These are phyloP conservation scores for Parascedosporium putredinis DNA, from an alignment of 2,329 filamentous ascomycete species.

Conservation along the genomic window DNA sequence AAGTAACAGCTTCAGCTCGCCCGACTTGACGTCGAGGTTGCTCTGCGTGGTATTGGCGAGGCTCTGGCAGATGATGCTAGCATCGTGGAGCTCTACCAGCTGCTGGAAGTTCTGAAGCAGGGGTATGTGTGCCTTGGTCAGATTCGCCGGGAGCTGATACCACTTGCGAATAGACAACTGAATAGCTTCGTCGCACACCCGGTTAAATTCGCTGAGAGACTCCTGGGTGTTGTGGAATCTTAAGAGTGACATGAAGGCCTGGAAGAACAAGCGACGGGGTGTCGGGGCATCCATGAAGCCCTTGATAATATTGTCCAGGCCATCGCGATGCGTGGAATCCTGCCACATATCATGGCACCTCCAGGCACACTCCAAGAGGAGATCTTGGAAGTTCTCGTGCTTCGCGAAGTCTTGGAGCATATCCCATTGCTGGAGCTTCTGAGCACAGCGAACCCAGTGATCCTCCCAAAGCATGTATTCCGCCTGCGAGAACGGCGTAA, in stretches of 20 bases:
- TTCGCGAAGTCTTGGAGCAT: slow-evolving; percentile 96
- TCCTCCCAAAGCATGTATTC: slow-evolving; percentile 99
- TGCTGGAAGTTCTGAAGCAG: slow-evolving; percentile 97
- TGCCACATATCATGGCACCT: slow-evolving; percentile 93
- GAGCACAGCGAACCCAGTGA: slow-evolving; percentile 94
- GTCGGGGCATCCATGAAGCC: slow-evolving; percentile 96
- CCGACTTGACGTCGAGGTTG: slow-evolving; percentile 89
- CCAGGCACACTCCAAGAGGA: slow-evolving; percentile 92
- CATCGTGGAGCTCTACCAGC: slow-evolving; percentile 92
- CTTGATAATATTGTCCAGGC: slow-evolving; percentile 87
- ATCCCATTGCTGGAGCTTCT: slow-evolving; percentile 99
- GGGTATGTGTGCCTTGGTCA: slow-evolving; percentile 92
- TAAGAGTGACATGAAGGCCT: slow-evolving; percentile 92
- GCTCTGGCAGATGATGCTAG: slow-evolving; percentile 90
- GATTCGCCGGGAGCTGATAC: slow-evolving; percentile 90
- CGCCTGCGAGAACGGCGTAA: slow-evolving; percentile 89
- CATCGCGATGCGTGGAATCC: slow-evolving; percentile 73
- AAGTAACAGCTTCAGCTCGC: slow-evolving; percentile 86
- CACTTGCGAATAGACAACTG: slow-evolving; percentile 96
- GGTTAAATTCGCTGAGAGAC: slow-evolving; percentile 67
- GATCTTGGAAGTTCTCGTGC: slow-evolving; percentile 95
- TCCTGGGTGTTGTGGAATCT: slow-evolving; percentile 91
- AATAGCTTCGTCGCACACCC: slow-evolving; percentile 91
- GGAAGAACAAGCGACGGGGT: slow-evolving; percentile 88
- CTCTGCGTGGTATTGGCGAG: slow-evolving; percentile 70